Percentiles rank a stretch among this genome's conserved stretches.
phyloP scores from a whole-genome alignment of 805 yeast species.

The Isabelozyma heimii region DNA sequence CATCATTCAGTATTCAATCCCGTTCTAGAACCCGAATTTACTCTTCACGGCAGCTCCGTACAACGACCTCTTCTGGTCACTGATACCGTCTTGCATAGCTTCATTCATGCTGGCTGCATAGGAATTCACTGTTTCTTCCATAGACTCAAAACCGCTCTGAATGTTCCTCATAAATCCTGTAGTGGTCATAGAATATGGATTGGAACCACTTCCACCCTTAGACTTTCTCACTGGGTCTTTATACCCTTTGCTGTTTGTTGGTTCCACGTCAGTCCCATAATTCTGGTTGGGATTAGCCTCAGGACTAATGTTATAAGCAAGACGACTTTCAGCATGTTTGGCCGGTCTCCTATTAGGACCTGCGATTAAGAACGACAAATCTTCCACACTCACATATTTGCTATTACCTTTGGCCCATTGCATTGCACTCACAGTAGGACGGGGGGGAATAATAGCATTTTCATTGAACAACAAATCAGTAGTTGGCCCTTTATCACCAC shows the following conservation, averaged over 20 bases:
- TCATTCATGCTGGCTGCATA: conserved; percentile 57
- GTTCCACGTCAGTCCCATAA: conserved; percentile 21
- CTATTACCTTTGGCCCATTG: conserved; percentile 83
- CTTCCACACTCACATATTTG: conserved; percentile 55
- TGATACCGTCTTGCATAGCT: conserved; percentile 50
- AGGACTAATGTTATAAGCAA: conserved; percentile 47
- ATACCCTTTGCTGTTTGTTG: conserved; percentile 27
- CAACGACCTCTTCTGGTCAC: conserved; percentile 47
- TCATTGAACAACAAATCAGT: conserved; percentile 70
- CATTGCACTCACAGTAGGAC: conserved; percentile 77
- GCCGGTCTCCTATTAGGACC: conserved; percentile 71
- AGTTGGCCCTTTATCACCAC: conserved; percentile 15
- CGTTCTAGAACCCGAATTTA: conserved; percentile 52
- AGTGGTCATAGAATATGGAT: conserved; percentile 38
- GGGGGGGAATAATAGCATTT: conserved; percentile 62
- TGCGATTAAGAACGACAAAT: conserved; percentile 63
- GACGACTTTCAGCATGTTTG: conserved; percentile 55
- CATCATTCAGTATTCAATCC: too few relatives aligned
- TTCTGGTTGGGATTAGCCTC: conserved; percentile 38
- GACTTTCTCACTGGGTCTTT: conserved; percentile 46
- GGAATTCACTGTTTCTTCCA: conserved; percentile 55
- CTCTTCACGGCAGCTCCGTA: conserved; percentile 52
- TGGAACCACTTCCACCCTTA: conserved; percentile 23
- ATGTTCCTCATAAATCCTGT: conserved; percentile 45
- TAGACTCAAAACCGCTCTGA: conserved; percentile 49